phyloP scores from a whole-genome alignment of 2,329 filamentous ascomycete species.

The Plenodomus biglobosus region DNA sequence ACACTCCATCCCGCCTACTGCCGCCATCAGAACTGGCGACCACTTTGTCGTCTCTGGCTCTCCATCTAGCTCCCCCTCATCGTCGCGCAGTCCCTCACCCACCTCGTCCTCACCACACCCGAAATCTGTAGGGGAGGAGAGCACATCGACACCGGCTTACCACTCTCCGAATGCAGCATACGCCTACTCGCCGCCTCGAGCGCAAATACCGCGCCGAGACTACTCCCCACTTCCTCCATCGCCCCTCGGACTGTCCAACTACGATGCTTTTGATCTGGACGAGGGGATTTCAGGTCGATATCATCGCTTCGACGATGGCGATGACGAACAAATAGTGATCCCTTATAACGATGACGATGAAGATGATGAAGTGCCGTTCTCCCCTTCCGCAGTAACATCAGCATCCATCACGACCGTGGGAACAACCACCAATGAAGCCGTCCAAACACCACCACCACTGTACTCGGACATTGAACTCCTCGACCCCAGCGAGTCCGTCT shows the following conservation, averaged over 20 bases:
- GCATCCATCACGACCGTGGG: constrained; percentile 7
- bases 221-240: constrained; percentile 42
- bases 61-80: constrained; percentile 15
- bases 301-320: constrained; percentile 35
- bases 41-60: constrained; percentile 21
- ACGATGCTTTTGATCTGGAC: constrained; percentile 47
- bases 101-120: constrained; percentile 13
- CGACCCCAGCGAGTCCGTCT: constrained; percentile 23
- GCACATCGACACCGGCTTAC: constrained; percentile 6
- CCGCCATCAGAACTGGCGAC: constrained; percentile 13
- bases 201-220: constrained; percentile 23
- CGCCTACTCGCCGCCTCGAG: constrained; percentile 19
- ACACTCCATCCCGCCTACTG: constrained; percentile 16
- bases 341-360: constrained; percentile 15
- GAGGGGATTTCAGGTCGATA: constrained; percentile 35
- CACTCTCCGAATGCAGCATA: constrained; percentile 41
- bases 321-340: constrained; percentile 11
- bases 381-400: constrained; percentile 14
- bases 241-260: constrained; percentile 47
- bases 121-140: constrained; percentile 6
- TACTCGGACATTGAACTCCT: constrained; percentile 26
- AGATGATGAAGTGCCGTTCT: constrained; percentile 17
- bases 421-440: constrained; percentile 3
- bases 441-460: constrained; percentile 9
- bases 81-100: constrained; percentile 24